Percentiles rank a stretch among this genome's conserved stretches.
Conservation (phyloP, 495 filamentous ascomycete species). For the Penicillium verhagenii region DNA sequence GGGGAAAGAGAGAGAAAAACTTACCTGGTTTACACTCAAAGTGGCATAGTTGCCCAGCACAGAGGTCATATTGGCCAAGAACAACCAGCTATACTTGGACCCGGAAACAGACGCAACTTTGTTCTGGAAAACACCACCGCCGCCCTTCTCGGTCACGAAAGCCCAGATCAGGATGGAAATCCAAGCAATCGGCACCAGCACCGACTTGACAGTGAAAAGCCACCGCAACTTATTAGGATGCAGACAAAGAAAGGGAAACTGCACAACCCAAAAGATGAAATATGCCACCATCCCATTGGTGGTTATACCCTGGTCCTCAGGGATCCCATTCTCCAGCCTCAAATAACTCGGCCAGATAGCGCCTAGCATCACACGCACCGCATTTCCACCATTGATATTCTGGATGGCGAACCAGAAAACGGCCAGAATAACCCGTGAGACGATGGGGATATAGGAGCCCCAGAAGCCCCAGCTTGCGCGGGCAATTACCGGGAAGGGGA, state of each 20-base stretch:
- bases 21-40: constrained; percentile 38
- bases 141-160: constrained; percentile 38
- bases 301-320: constrained; percentile 58
- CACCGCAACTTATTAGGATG: constrained; percentile 46
- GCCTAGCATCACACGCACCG: constrained; percentile 63
- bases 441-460: constrained; percentile 64
- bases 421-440: constrained; percentile 65
- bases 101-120: constrained; percentile 35
- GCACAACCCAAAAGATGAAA: constrained; percentile 54
- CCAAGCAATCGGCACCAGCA: constrained; percentile 47
- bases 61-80: constrained; percentile 43
- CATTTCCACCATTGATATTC: constrained; percentile 63
- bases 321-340: constrained; percentile 53
- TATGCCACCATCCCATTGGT: constrained; percentile 64
- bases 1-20: background rate
- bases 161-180: constrained; percentile 51
- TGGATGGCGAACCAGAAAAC: constrained; percentile 75
- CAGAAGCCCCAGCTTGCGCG: constrained; percentile 70
- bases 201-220: constrained; percentile 44
- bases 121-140: constrained; percentile 28
- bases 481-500: constrained; percentile 66
- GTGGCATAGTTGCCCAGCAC: constrained; percentile 48
- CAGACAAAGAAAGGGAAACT: constrained; percentile 49
- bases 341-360: constrained; percentile 67
- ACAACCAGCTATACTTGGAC: constrained; percentile 43